Conservation (phyloP, 2,329 filamentous ascomycete genomes). For the Paradendryphiella salina region DNA sequence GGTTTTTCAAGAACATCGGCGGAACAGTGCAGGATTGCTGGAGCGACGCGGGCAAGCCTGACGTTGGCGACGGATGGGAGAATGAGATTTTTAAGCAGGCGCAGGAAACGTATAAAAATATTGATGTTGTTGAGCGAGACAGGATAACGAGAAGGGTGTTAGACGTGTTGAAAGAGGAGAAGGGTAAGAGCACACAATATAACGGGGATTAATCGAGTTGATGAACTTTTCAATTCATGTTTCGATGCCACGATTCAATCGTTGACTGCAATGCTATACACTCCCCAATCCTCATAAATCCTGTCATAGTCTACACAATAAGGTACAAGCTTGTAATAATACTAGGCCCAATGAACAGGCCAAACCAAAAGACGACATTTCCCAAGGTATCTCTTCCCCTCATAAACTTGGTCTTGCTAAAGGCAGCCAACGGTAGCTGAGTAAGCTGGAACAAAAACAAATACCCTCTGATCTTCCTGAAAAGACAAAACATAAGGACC, state of each 20-base stretch:
- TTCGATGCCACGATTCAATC: neutral
- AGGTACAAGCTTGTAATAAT: slow-evolving; percentile 59
- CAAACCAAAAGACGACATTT: slow-evolving; percentile 77
- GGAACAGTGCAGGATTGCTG: slow-evolving; percentile 60
- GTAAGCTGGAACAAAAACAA: slow-evolving; percentile 72
- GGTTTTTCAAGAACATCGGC: slow-evolving; percentile 61
- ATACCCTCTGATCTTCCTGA: slow-evolving; percentile 76
- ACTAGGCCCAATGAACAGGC: slow-evolving; percentile 76
- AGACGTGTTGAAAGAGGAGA: slow-evolving; percentile 45
- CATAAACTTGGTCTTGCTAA: slow-evolving; percentile 69
- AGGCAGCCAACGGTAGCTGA: slow-evolving; percentile 69
- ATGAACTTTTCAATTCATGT: neutral
- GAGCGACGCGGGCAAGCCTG: slow-evolving; percentile 53
- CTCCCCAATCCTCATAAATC: neutral
- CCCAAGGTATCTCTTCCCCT: slow-evolving; percentile 65
- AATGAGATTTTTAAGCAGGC: slow-evolving; percentile 52
- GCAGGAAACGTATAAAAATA: slow-evolving; percentile 53
- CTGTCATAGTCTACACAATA: slow-evolving; percentile 44
- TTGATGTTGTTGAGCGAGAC: slow-evolving; percentile 49
- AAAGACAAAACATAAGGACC: slow-evolving; percentile 78
- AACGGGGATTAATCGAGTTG: neutral
- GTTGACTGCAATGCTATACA: neutral
- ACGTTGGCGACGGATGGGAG: slow-evolving; percentile 53
- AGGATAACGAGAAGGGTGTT: slow-evolving; percentile 49
- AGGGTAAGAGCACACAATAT: neutral